Evolutionary conservation across 805 yeast genomes (phyloP), one percentile per base, ranked within the genome.

Genomic region (Naumovozyma castellii): DNA sequence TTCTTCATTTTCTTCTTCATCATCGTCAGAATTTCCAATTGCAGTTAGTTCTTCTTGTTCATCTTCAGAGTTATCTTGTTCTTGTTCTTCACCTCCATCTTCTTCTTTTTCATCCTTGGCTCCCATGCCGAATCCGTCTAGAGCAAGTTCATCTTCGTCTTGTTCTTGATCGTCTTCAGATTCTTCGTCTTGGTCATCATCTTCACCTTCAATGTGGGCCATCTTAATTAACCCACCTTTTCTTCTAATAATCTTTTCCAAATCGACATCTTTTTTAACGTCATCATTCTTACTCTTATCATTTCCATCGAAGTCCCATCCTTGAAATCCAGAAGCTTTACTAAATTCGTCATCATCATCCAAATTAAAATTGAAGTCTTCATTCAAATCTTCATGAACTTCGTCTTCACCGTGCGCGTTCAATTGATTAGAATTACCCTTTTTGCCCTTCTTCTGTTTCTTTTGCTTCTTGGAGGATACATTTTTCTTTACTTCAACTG

Each of bases 181-280:
- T 5, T 63, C 68, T 12, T 61, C 68, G 5, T 59, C 66, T 8
- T 62, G 68, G 2, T 60, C 68, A 12, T 59, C 65, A 16, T 49
- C 57, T 3, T 58, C 66, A 9, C 53, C 56, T 14, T 64, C 68
- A 13, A 68, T 62, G 35, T 71, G 75, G 1, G 72, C 77, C 40
- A 76, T 54, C 38, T 75, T 73, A 4, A 73, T 66, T 40, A 80
- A 66, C 32, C 95, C 85, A 59, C 96, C 94, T 52, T 84, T 88
- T 60, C 88, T 73, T 64, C 80, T 78, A 50, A 90, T 83, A 39
- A 90, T 90, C 12, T 78, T 78, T 53, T 90, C 96, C 45, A 90
- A 69, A 66, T 90, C 95, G 6, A 86, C 95, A 44, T 79, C 84
- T 46, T 72, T 75, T 40, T 56, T 69, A 6, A 45, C 46, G 3